A percentile compares a stretch with the other conserved stretches of the same genome.
These are phyloP conservation scores for Nemania sp. DNA, from an alignment of 2,329 filamentous ascomycete species.

Conservation along the genomic window DNA sequence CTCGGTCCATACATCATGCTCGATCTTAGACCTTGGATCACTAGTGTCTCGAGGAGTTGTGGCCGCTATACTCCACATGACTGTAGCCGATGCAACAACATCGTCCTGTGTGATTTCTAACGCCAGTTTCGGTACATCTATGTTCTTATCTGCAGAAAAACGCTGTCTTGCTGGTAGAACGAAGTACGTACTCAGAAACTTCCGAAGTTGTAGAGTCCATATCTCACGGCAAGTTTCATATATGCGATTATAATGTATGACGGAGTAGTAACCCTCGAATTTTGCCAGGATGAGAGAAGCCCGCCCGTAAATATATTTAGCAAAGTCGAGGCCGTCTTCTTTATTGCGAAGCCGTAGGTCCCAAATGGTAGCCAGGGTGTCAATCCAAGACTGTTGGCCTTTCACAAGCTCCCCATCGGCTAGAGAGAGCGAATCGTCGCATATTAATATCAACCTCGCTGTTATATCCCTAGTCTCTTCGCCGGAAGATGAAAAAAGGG, in stretches of 20 bases:
- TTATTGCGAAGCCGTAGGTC: slow-evolving; percentile 64
- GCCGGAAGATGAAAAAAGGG: slow-evolving; percentile 65
- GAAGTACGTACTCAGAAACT: slow-evolving; percentile 63
- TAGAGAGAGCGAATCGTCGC: slow-evolving; percentile 54
- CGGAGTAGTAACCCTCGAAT: slow-evolving; percentile 51
- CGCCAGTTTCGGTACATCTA: slow-evolving; percentile 57
- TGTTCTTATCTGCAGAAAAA: slow-evolving; percentile 58
- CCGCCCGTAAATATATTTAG: slow-evolving; percentile 59
- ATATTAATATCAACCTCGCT: slow-evolving; percentile 60
- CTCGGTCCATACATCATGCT: slow-evolving; percentile 48
- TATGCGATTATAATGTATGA: slow-evolving; percentile 37
- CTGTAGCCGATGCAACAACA: slow-evolving; percentile 55
- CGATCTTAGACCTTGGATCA: slow-evolving; percentile 48
- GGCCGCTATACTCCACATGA: slow-evolving; percentile 55
- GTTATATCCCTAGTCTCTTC: slow-evolving; percentile 61
- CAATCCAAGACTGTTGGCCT: slow-evolving; percentile 61
- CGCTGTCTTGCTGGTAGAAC: slow-evolving; percentile 63
- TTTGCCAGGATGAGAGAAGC: slow-evolving; percentile 57
- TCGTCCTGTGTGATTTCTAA: slow-evolving; percentile 55
- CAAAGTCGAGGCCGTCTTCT: slow-evolving; percentile 62
- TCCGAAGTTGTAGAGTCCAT: slow-evolving; percentile 62
- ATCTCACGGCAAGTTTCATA: slow-evolving; percentile 47
- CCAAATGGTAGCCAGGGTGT: slow-evolving; percentile 62
- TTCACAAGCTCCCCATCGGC: slow-evolving; percentile 51
- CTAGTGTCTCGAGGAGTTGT: slow-evolving; percentile 46